A percentile compares a stretch with the other conserved stretches of the same genome.
These are phyloP conservation scores for Cydonia oblonga DNA, from an alignment of 331 rosid species.

Conservation along the genomic window DNA sequence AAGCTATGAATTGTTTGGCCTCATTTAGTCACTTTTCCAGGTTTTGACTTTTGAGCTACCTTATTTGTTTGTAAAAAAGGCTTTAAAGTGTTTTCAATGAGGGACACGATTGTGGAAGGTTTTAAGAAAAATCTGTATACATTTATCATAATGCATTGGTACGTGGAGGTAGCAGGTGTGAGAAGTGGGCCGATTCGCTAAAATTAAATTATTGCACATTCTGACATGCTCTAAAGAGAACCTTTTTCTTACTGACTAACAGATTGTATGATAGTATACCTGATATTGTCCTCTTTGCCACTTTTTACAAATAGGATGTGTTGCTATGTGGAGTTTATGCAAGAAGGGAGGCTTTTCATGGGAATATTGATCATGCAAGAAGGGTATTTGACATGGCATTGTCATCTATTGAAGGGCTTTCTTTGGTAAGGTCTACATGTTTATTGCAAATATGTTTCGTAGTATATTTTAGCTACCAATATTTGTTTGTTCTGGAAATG, in stretches of 20 bases:
- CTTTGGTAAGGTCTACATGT: slow-evolving; percentile 40
- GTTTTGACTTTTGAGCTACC: neutral
- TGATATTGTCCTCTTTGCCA: neutral
- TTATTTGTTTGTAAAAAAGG: neutral
- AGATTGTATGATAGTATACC: neutral
- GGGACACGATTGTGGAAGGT: neutral
- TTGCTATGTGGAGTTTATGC: slow-evolving; percentile 91
- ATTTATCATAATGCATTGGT: neutral
- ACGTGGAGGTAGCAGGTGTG: neutral
- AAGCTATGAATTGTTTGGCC: neutral
- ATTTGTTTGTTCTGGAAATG: neutral
- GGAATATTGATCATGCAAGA: slow-evolving; percentile 75
- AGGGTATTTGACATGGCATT: slow-evolving; percentile 92
- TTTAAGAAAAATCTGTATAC: neutral
- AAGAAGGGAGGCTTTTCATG: slow-evolving; percentile 72
- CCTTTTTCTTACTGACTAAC: neutral
- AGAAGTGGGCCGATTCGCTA: neutral
- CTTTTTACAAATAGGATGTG: slow-evolving; percentile 47
- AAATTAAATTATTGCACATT: neutral
- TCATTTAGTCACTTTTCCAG: neutral
- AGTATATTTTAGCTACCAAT: neutral
- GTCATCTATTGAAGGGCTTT: slow-evolving; percentile 63
- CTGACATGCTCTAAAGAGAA: neutral
- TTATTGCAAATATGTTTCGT: neutral
- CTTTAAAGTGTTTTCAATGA: neutral